A percentile compares a stretch with the other conserved stretches of the same genome.
Conservation (phyloP, 2,329 filamentous ascomycete genomes). For the Penicillium expansum region DNA sequence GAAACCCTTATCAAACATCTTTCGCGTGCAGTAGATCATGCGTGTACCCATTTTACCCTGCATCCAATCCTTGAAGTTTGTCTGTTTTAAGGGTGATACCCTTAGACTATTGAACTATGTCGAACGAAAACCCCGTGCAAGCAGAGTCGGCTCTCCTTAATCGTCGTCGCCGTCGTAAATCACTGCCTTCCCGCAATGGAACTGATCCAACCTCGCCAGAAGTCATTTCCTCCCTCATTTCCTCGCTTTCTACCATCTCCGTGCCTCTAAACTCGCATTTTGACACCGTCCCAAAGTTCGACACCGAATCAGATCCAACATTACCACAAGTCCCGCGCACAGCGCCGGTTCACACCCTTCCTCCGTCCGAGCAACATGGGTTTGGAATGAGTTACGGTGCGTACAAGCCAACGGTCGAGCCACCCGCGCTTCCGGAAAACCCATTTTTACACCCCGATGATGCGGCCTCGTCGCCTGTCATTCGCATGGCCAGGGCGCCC, state of each 20-base stretch:
- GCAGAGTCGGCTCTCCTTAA: slow-evolving; percentile 30
- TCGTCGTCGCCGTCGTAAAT: slow-evolving; percentile 46
- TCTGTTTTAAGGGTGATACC: slow-evolving; percentile 4
- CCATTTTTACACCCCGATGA: slow-evolving; percentile 54
- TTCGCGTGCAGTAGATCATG: slow-evolving; percentile 29
- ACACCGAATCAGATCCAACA: slow-evolving; percentile 36
- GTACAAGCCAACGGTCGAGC: slow-evolving; percentile 52
- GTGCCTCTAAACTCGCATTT: slow-evolving; percentile 68
- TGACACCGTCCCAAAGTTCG: slow-evolving; percentile 53
- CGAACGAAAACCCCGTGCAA: slow-evolving; percentile 24
- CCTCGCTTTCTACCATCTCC: slow-evolving; percentile 59
- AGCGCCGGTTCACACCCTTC: slow-evolving; percentile 23
- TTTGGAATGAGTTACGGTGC: slow-evolving; percentile 74
- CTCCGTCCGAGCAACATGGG: slow-evolving; percentile 39
- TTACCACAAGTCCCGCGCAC: slow-evolving; percentile 26
- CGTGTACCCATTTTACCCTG: slow-evolving; percentile 22
- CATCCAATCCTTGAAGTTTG: slow-evolving; percentile 20
- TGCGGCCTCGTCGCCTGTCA: slow-evolving; percentile 64
- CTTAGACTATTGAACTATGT: slow-evolving; percentile 32
- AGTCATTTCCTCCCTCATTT: slow-evolving; percentile 59
- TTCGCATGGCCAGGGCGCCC: slow-evolving; percentile 77
- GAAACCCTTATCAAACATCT: slow-evolving; percentile 10
- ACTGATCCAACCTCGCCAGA: slow-evolving; percentile 48
- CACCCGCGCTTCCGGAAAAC: slow-evolving; percentile 47
- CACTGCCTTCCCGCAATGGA: slow-evolving; percentile 33